Base-by-base conservation (phyloP, 2,329 filamentous ascomycete genomes). In the Ilyonectria sp. region DNA sequence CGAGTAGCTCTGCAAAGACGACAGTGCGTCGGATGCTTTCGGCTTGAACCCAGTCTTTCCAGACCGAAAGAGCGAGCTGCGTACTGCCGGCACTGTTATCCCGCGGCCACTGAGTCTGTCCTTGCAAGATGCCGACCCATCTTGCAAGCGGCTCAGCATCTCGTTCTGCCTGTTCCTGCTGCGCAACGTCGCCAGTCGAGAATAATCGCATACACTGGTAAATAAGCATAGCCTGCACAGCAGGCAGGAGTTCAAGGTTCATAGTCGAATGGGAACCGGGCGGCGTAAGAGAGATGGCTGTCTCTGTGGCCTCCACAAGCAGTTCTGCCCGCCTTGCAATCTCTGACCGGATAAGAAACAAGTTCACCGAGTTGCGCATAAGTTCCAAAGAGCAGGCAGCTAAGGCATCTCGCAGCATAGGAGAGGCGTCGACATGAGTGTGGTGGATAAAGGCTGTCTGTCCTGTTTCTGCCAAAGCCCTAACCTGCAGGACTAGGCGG, bases 101-200 rank as follows among this genome's bases (percentile, higher is more conserved):
- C 44, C 8, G 19, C 44, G 44, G 23, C 44, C 44, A 46, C 44
- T 19, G 46, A 19, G 50, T 52, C n/a, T 50, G 29, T n/a, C 44
- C 40, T 11, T 44, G 46, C 19, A 66, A 35, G 15, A 47, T 66
- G 1, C 23, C 21, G 13, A 29, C 13, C 63, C 58, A 66, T 17
- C 17, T 47, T 21, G 52, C 52, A 19, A 66, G 15, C 11, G 33
- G 21, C 13, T 21, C 46, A n/a, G 6, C 44, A 8, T 66, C 58
- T 43, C 50, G 63, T 35, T 66, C 63, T 4, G 63, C 63, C 26
- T 66, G 52, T 2, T 52, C 76, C 33, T 75, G 75, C 19, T 73
- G 76, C 17, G 78, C 43, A 43, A 60, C 37, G 7, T 67, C 64
- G 29, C 49, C 35, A n/a, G 31, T 52, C 7, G 67, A 67, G 10